phyloP scores from a whole-genome alignment of 345 rosid species.

The Syzygium aqueum region DNA sequence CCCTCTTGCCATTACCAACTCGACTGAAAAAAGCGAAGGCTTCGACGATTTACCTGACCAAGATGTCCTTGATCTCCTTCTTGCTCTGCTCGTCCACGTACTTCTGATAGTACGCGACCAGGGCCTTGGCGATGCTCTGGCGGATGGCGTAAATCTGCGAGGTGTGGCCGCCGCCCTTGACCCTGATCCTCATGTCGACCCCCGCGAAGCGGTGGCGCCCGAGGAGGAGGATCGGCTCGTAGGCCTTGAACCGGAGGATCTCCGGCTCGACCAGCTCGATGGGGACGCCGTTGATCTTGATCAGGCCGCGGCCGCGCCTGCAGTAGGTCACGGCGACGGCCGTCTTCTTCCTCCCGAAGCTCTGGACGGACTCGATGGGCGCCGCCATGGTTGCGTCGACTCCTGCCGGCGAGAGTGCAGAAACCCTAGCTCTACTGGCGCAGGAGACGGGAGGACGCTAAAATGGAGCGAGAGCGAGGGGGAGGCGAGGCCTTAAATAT shows the following conservation, averaged over 20 bases:
- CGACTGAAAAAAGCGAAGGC: background rate
- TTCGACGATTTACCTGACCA: constrained; percentile 30
- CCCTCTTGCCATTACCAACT: background rate
- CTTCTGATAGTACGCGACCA: constrained; percentile 84
- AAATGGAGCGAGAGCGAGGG: background rate
- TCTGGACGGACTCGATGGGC: constrained; percentile 44
- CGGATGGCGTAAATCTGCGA: constrained; percentile 88
- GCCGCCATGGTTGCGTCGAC: constrained; percentile 6
- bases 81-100: constrained; percentile 79
- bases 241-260: constrained; percentile 72
- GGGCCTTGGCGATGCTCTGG: constrained; percentile 86
- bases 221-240: constrained; percentile 70
- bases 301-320: constrained; percentile 61
- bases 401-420: background rate
- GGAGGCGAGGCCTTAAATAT: background rate
- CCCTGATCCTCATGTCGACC: constrained; percentile 67
- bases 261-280: constrained; percentile 73
- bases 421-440: constrained; percentile 9
- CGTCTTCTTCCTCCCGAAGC: constrained; percentile 81
- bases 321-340: constrained; percentile 83
- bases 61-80: constrained; percentile 83
- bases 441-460: background rate
- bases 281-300: constrained; percentile 78
- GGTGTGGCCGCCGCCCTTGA: constrained; percentile 63
- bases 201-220: constrained; percentile 69